Base-by-base conservation (phyloP, 2,329 filamentous ascomycete species). In the Parastagonospora avenae region DNA sequence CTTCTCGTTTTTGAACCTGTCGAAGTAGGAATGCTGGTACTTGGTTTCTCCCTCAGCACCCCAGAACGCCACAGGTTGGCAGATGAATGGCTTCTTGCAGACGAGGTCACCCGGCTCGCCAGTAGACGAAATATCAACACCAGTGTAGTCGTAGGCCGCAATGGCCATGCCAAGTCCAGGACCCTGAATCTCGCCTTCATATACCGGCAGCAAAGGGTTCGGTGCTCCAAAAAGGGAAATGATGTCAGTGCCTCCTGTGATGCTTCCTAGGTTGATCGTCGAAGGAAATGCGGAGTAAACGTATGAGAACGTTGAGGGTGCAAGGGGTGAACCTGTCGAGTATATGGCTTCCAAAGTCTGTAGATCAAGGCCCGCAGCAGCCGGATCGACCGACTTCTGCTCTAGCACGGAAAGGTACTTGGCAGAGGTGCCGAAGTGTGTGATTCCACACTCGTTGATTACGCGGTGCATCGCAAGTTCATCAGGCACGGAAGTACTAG, bases 171-270 rank as follows among this genome's bases (percentile, higher is more conserved):
- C 79, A 1, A 81, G 73, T 9, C 79, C 79, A 0, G 77, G 68
- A 12, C 71, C 74, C 62, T 81, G 79, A 44, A 81, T 80, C 48
- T 81, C 79, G 54, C 79, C 79, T 49, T 74, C 72, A 61, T 79
- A 78, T 27, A 81, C 79, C 8, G 79, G 77, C 7, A 75, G 62
- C 4, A 81, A 69, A 1, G 78, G 79, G 48, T 88, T 93, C 0
- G 92, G 90, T 0, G 91, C 88, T 37, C 92, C 93, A 66, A 97
- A 99, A 30, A 97, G 84, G 1, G 92, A 96, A 59, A 97, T 91
- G 64, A 97, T 97, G 71, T 99, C 94, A 2, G 93, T 97, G 42
- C 93, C 94, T 32, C 94, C 94, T 0, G 93, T 97, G 67, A 99
- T 97, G 49, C 90, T 95, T 42, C 87, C 91, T 7, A 97, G 84